A percentile compares a stretch with the other conserved stretches of the same genome.
These are phyloP conservation scores for Aspergillus funiculosus DNA, from an alignment of 495 filamentous ascomycete species.

Conservation along the genomic window DNA sequence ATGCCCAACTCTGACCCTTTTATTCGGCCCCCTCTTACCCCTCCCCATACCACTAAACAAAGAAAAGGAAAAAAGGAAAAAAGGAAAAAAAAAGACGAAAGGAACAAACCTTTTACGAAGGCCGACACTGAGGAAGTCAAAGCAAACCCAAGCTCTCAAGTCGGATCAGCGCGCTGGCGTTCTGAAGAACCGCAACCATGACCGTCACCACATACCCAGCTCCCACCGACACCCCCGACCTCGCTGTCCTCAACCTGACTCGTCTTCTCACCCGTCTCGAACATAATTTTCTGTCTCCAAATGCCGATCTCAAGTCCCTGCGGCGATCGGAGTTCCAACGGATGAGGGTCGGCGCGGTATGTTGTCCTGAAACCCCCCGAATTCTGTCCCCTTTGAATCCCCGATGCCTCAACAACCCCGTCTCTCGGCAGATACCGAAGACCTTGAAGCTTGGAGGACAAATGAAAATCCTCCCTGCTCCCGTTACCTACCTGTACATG, in stretches of 20 bases:
- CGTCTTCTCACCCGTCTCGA: slow-evolving; percentile 73
- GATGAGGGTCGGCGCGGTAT: slow-evolving; percentile 57
- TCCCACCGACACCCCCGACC: slow-evolving; percentile 26
- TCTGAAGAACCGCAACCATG: slow-evolving; percentile 24
- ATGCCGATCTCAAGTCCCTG: slow-evolving; percentile 54
- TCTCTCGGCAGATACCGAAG: not conserved
- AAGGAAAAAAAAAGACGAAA: not conserved
- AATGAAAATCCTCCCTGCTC: not conserved
- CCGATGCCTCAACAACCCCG: not conserved
- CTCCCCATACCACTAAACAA: not conserved
- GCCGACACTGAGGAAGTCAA: too few species aligned
- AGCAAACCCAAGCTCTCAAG: too few species aligned
- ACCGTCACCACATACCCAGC: slow-evolving; percentile 30
- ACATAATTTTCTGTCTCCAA: slow-evolving; percentile 62
- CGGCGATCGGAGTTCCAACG: slow-evolving; percentile 64
- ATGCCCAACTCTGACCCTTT: slow-evolving; percentile 9
- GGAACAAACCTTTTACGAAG: not conserved
- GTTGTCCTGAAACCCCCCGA: slow-evolving; percentile 21
- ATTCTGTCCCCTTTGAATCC: not conserved
- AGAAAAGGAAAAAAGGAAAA: not conserved
- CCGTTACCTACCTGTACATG: too few species aligned
- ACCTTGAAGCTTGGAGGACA: too few species aligned
- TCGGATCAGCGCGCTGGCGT: too few species aligned
- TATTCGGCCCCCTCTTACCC: slow-evolving; percentile 1
- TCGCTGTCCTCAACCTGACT: slow-evolving; percentile 54